Evolutionary conservation across 2,329 filamentous ascomycete species (phyloP).

Genomic region (Stemphylium lycopersici): DNA sequence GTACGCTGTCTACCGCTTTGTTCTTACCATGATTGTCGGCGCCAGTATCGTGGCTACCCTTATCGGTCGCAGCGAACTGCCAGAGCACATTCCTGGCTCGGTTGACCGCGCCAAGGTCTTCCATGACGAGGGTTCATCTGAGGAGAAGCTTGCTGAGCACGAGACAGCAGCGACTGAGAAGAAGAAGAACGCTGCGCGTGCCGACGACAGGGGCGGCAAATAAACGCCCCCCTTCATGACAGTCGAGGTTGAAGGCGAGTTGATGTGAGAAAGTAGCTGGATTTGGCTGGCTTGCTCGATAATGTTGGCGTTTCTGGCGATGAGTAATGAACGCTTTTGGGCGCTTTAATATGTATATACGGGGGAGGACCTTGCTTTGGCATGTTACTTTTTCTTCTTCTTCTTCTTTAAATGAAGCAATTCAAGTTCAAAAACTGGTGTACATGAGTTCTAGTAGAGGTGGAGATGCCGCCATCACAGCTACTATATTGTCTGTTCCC

Average conservation of each 20-base stretch:
- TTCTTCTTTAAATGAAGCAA: background rate
- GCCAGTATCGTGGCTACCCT: conserved; percentile 79
- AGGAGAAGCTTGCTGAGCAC: conserved; percentile 39
- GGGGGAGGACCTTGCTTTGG: background rate
- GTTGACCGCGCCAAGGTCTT: conserved; percentile 58
- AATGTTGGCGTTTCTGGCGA: conserved; percentile 2
- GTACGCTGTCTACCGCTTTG: conserved; percentile 90
- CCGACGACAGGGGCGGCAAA: conserved; percentile 22
- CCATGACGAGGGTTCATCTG: conserved; percentile 39
- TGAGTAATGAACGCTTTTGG: background rate
- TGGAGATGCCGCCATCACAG: too few species aligned
- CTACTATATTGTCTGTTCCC: too few species aligned
- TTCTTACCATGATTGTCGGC: conserved; percentile 88
- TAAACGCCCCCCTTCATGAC: background rate
- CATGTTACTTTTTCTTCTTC: background rate
- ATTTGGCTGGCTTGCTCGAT: background rate
- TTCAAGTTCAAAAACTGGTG: too few species aligned
- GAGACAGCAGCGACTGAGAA: conserved; percentile 33
- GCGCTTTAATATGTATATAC: background rate
- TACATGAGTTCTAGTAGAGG: too few species aligned
- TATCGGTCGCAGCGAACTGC: conserved; percentile 80
- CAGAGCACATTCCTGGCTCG: conserved; percentile 54
- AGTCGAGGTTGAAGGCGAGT: background rate
- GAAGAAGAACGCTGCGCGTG: conserved; percentile 33
- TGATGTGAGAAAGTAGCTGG: background rate